Base-by-base conservation (phyloP, 495 filamentous ascomycete genomes). In the Xylona heveae region DNA sequence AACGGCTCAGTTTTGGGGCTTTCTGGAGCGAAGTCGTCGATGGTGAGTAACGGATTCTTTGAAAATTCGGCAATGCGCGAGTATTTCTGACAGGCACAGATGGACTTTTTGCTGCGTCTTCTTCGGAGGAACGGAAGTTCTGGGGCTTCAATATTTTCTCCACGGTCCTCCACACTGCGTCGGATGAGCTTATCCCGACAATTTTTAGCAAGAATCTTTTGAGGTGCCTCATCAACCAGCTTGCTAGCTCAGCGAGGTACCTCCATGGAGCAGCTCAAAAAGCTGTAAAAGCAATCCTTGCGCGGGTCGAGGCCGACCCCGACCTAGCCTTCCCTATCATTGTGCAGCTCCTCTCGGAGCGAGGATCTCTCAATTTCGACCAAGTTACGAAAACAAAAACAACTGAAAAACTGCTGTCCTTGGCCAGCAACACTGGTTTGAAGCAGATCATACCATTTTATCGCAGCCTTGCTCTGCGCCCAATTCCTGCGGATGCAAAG, bases 11-110 rank as follows among this genome's bases (percentile, higher is more conserved):
- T 6, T 83, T 93, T 45, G 54, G 56, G 30, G 66, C 77, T 22
- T 84, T 94, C 43, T 97, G 88, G 88, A 68, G 67, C n/a, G 70
- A 78, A 14, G 70, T 75, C 38, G 76, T 95, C 36, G 88, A 94
- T 51, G 68, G 74, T 79, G 48, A 64, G 75, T 64, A 31, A 24
- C 32, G 34, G 5, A 9, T 36, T 21, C 12, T 21, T 21, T 3
- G 15, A 14, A n/a, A 30, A 38, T 27, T 35, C 31, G 26, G 14
- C 39, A 31, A 36, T 15, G 12, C n/a, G 27, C 24, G 30, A 31
- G 15, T 34, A 1, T 34, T n/a, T 26, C 24, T 14, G 24, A 9
- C 8, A 15, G 12, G 24, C 18, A 19, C 17, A 38, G 81, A 83
- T 44, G 70, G 73, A 19, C 56, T 94, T 5, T 93, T 94, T 45